Evolutionary conservation across 371 early-diverging fungal genomes (phyloP), one percentile per base, ranked within the genome.

Genomic region (Rhizomucor miehei): DNA sequence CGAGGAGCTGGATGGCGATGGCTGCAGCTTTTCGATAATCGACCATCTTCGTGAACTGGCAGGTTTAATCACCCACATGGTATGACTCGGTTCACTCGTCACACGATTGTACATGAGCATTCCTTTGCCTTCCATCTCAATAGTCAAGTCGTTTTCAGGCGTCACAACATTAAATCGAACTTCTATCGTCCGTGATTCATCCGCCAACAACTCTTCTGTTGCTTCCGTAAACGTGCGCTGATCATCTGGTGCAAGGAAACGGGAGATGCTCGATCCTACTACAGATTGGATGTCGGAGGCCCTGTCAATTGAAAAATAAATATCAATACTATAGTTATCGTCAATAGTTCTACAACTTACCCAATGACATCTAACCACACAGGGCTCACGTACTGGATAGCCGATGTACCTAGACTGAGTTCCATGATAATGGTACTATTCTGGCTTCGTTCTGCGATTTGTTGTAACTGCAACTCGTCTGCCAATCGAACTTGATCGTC

Each of bases 41-140:
- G 57, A 60, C 56, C 55, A 60, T n/a, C 51, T 55, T 2, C 61
- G 45, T 38, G 51, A 51, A 39, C 44, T 51, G 12, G 45, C 43
- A 13, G 89, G 89, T 36, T 87, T 81, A 14, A 86, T 79, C 1
- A 93, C 90, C 94, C 93, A 94, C 72, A 95, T 83, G 0, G 90
- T 88, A 60, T 90, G 90, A 44, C 86, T 80, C 0, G 91, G 87
- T 23, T 80, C 76, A 16, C 75, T 79, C 6, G 86, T 82, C 1
- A 77, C 70, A 14, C 86, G 78, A 54, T 90, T 87, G 52, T 89
- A 88, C 65, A 89, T 88, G n/a, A 92, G 65, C 92, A 95, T 93
- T 0, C 94, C 95, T 58, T 93, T 91, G 21, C 89, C 94, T 57
- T 93, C 90, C 77, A 95, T 88, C 39, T 84, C 80, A 12, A 84